These are phyloP conservation scores for Vigna mungo DNA, from an alignment of 306 rosid genomes.

Conservation along the genomic window DNA sequence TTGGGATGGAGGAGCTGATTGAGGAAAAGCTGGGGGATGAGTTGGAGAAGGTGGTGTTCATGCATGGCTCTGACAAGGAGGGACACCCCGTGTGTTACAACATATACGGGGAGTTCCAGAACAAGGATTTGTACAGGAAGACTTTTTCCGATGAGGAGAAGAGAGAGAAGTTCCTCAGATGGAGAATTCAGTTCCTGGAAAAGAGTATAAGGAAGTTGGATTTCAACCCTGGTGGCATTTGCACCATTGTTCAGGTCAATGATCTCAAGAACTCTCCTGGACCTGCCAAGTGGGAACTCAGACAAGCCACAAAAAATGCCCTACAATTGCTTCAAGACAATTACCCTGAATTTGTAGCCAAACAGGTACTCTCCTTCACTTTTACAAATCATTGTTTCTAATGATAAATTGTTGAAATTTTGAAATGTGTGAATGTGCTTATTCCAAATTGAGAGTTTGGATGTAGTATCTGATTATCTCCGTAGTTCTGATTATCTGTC, in stretches of 20 bases:
- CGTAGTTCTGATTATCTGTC: neutral
- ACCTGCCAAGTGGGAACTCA: conserved; percentile 74
- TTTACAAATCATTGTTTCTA: neutral
- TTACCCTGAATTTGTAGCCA: conserved; percentile 85
- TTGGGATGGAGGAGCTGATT: conserved; percentile 65
- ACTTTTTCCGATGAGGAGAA: conserved; percentile 70
- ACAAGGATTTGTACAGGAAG: conserved; percentile 70
- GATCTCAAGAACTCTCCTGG: conserved; percentile 82
- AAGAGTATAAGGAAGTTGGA: conserved; percentile 75
- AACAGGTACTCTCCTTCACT: conserved; percentile 56
- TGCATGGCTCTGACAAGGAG: conserved; percentile 73
- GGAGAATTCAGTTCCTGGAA: conserved; percentile 77
- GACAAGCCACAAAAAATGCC: conserved; percentile 79
- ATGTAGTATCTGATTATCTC: neutral
- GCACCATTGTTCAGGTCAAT: conserved; percentile 75
- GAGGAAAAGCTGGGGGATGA: conserved; percentile 63
- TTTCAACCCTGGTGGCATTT: conserved; percentile 66
- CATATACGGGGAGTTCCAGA: conserved; percentile 67
- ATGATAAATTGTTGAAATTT: neutral
- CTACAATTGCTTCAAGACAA: conserved; percentile 76
- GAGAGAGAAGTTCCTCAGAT: conserved; percentile 61
- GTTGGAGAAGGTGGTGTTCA: conserved; percentile 62
- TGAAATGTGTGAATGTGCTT: neutral
- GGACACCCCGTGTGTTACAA: conserved; percentile 86
- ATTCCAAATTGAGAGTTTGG: neutral